These are phyloP conservation scores for Colletotrichum navitas DNA, from an alignment of 2,329 filamentous ascomycete genomes.

Conservation along the genomic window DNA sequence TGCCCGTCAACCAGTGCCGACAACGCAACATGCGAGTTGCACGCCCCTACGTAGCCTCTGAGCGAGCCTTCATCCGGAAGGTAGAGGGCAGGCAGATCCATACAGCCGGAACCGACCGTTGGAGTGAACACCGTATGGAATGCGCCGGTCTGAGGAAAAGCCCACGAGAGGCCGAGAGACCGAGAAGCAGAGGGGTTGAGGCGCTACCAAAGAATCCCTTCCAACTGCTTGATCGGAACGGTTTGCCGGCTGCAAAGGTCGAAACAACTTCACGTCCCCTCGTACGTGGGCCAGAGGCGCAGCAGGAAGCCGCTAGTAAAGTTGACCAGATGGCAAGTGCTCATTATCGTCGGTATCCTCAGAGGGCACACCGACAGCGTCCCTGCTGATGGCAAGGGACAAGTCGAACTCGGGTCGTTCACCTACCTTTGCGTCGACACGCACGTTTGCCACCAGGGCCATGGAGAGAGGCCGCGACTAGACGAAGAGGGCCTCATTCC, in stretches of 20 bases:
- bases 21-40: slow-evolving; percentile 9
- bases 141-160: neutral
- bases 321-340: neutral
- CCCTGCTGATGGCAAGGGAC: neutral
- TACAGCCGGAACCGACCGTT: slow-evolving; percentile 2
- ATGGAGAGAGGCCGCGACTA: no score
- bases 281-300: slow-evolving; percentile 20
- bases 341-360: neutral
- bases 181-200: neutral
- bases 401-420: neutral
- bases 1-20: slow-evolving; percentile 12
- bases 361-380: neutral
- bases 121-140: neutral
- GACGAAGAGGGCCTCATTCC: neutral
- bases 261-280: slow-evolving; percentile 12
- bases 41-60: slow-evolving; percentile 4
- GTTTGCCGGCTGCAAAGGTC: slow-evolving; percentile 19
- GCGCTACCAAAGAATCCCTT: neutral
- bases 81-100: neutral
- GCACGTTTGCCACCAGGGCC: neutral
- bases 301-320: neutral
- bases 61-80: neutral
- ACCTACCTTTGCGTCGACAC: neutral
- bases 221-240: slow-evolving; percentile 35
- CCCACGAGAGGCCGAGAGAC: neutral